These are phyloP conservation scores for Puccinia novopanici DNA, from an alignment of 1,284 basidiomycete species.

Conservation along the genomic window DNA sequence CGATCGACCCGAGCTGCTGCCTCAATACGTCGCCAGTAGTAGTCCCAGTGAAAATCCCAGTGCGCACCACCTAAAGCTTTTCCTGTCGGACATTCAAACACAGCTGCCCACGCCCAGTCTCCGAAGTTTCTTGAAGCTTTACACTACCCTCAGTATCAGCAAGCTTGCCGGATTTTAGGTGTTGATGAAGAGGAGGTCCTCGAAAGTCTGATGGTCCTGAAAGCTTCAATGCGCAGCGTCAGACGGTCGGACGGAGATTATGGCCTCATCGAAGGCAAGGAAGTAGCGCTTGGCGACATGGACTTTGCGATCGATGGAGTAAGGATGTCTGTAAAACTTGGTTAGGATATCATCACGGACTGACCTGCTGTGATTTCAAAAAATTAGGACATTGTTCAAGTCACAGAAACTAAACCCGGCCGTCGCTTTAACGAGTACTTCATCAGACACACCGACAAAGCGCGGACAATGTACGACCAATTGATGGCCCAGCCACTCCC, in stretches of 20 bases:
- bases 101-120: slow-evolving; percentile 79
- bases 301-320: slow-evolving; percentile 94
- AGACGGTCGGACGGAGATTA: slow-evolving; percentile 71
- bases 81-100: slow-evolving; percentile 75
- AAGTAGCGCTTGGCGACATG: slow-evolving; percentile 84
- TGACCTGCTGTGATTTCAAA: not conserved
- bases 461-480: slow-evolving; percentile 41
- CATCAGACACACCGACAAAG: slow-evolving; percentile 47
- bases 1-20: slow-evolving; percentile 73
- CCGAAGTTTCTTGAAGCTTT: slow-evolving; percentile 88
- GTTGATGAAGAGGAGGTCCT: slow-evolving; percentile 90
- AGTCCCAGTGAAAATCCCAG: slow-evolving; percentile 69
- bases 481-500: slow-evolving; percentile 40
- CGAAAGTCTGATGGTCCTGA: slow-evolving; percentile 95
- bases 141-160: slow-evolving; percentile 85
- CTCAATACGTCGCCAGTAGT: slow-evolving; percentile 63
- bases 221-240: slow-evolving; percentile 68
- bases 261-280: slow-evolving; percentile 75
- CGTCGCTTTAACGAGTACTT: slow-evolving; percentile 49
- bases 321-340: slow-evolving; percentile 56
- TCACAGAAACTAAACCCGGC: slow-evolving; percentile 46
- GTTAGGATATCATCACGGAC: not conserved
- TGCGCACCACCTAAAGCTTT: slow-evolving; percentile 79
- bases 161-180: slow-evolving; percentile 86
- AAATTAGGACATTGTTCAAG: slow-evolving; percentile 34